A percentile compares a stretch with the other conserved stretches of the same genome.
Conservation (phyloP, 2,329 filamentous ascomycete genomes). For the Cercospora sp. region DNA sequence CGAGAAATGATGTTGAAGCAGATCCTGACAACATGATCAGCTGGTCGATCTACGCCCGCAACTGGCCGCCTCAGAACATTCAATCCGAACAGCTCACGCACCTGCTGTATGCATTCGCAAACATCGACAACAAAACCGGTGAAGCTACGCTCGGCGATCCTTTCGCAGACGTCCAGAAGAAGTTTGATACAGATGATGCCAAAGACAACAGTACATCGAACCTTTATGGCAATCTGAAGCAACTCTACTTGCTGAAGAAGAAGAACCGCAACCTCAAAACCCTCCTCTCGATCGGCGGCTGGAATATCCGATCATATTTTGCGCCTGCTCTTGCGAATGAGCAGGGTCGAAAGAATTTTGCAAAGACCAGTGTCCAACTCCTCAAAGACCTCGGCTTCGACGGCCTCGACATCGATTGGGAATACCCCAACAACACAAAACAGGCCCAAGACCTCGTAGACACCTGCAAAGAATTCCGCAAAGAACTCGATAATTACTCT, state of each 20-base stretch:
- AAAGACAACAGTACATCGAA: slow-evolving; percentile 42
- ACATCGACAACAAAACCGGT: slow-evolving; percentile 73
- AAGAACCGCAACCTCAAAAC: slow-evolving; percentile 72
- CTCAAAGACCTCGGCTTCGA: slow-evolving; percentile 76
- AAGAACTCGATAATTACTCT: slow-evolving; percentile 43
- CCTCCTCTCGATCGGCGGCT: slow-evolving; percentile 81
- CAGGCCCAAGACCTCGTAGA: slow-evolving; percentile 43
- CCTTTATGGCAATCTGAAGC: slow-evolving; percentile 72
- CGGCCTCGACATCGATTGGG: slow-evolving; percentile 51
- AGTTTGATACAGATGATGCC: slow-evolving; percentile 63
- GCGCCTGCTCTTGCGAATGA: slow-evolving; percentile 62
- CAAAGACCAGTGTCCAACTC: slow-evolving; percentile 68
- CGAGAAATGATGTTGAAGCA: not conserved
- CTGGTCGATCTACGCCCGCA: slow-evolving; percentile 64
- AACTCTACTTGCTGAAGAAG: slow-evolving; percentile 73
- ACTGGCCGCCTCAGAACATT: slow-evolving; percentile 77
- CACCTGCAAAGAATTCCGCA: slow-evolving; percentile 34
- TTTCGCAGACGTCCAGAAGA: slow-evolving; percentile 67
- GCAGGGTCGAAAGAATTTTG: slow-evolving; percentile 65
- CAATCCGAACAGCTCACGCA: slow-evolving; percentile 80
- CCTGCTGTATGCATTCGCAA: slow-evolving; percentile 85
- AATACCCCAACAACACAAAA: slow-evolving; percentile 44
- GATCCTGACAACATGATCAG: slow-evolving; percentile 20
- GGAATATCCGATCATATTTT: slow-evolving; percentile 78
- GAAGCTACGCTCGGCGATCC: slow-evolving; percentile 71